These are phyloP conservation scores for Geosmithia flava DNA, from an alignment of 2,329 filamentous ascomycete genomes.

Conservation along the genomic window DNA sequence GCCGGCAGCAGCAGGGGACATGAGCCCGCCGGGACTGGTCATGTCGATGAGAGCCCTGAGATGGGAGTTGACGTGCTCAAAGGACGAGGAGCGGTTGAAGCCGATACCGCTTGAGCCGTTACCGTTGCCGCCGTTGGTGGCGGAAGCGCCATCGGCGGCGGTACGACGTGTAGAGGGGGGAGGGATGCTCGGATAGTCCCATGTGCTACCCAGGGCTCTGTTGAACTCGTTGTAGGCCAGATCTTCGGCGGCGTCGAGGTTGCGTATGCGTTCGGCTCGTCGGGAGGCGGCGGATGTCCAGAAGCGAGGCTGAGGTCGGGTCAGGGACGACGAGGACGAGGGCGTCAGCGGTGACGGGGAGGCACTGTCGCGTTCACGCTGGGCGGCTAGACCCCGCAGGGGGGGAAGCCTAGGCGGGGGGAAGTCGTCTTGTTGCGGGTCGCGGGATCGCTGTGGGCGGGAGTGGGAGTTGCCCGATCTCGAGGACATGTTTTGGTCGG, in stretches of 20 bases:
- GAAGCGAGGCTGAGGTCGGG: slow-evolving; percentile 2
- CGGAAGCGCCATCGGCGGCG: slow-evolving; percentile 3
- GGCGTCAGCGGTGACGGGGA: neutral
- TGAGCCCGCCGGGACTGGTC: slow-evolving; percentile 12
- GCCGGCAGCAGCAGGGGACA: too few species aligned
- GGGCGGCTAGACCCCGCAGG: slow-evolving; percentile 1
- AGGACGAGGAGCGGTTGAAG: slow-evolving; percentile 17
- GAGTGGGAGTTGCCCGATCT: slow-evolving; percentile 1
- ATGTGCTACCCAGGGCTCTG: slow-evolving; percentile 12
- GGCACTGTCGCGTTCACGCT: slow-evolving; percentile 1
- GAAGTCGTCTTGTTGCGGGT: slow-evolving; percentile 1
- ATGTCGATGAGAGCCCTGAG: slow-evolving; percentile 29
- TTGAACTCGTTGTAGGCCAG: slow-evolving; percentile 11
- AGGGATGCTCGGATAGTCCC: slow-evolving; percentile 4
- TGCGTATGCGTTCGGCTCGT: slow-evolving; percentile 22
- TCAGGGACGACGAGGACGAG: neutral
- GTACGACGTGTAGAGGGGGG: slow-evolving; percentile 5
- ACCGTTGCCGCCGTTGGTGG: slow-evolving; percentile 11
- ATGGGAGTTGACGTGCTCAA: slow-evolving; percentile 30
- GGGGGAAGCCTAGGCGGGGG: slow-evolving; percentile 1
- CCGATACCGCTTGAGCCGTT: slow-evolving; percentile 19
- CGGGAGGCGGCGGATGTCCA: slow-evolving; percentile 13
- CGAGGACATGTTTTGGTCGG: slow-evolving; percentile 2
- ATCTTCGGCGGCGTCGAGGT: slow-evolving; percentile 12
- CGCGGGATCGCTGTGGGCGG: slow-evolving; percentile 1